Base-by-base conservation (phyloP, 75 land plant species). In the Selaginella tamariscina region DNA sequence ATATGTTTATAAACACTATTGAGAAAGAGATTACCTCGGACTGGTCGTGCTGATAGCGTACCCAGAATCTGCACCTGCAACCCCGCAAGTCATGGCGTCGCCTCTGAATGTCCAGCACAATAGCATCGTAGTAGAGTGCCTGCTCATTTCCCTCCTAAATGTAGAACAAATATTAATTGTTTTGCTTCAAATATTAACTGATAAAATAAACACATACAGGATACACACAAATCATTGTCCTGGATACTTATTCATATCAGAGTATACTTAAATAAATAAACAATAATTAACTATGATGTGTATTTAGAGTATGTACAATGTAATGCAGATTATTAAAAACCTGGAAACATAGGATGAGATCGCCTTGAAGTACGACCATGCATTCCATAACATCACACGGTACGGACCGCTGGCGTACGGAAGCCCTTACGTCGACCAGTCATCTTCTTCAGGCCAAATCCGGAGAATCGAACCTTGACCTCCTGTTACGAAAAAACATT, bases 391-490 rank as follows among this genome's bases (percentile, higher is more conserved):
- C 66, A 44, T 89, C 95, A 24, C 90, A 60, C 0, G 95, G 86
- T n/a, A 89, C 55, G 30, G 95, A 89, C 28, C 91, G 84, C 56
- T 71, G 79, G 0, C 91, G 85, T 23, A 91, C 88, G 21, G 84
- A 80, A 18, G 60, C 76, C 73, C 67, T 78, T 1, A 88, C 75
- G 59, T 76, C 81, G 27, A 91, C 96, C 96, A 91, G 49, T 91
- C 96, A 72, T 91, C 96, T 54, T 91, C 93, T 33, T 88, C 93
- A 5, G 88, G 72, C 93, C 96, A 82, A 85, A 91, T 5, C 88
- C 88, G 44, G 74, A 76, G 77, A 72, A 91, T 56, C 96, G 74
- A 31, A 88, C 96, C 62, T 72, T 77, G 32, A 80, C 86, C 80
- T 91, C 96, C 93, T 88, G 75, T n/a, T n/a, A n/a, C n/a, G n/a